These are phyloP conservation scores for Boletus huronensis DNA, from an alignment of 768 basidiomycete genomes.

Conservation along the genomic window DNA sequence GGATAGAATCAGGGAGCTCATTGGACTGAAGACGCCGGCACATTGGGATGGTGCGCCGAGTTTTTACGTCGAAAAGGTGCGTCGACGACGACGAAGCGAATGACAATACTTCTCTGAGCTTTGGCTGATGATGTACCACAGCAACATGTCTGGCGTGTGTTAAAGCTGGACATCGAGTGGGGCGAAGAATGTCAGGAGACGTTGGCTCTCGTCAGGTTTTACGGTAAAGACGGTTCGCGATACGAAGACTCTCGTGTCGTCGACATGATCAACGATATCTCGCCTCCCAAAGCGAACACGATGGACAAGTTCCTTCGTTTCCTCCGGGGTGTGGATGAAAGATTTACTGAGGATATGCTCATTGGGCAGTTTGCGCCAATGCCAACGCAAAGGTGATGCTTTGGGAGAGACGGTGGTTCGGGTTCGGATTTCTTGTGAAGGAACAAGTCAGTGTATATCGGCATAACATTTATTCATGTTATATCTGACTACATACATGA, in stretches of 20 bases:
- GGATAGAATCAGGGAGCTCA: conserved; percentile 44
- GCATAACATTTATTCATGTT: neutral
- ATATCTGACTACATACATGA: conserved; percentile 1
- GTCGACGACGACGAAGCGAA: conserved; percentile 10
- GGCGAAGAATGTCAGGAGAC: conserved; percentile 49
- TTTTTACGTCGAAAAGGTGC: conserved; percentile 45
- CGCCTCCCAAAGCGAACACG: conserved; percentile 42
- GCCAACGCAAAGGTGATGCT: neutral
- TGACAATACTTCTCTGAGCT: neutral
- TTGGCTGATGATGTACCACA: conserved; percentile 7
- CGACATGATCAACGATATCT: conserved; percentile 47
- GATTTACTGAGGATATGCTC: conserved; percentile 31
- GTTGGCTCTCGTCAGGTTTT: conserved; percentile 46
- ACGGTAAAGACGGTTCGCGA: conserved; percentile 53
- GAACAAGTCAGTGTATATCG: conserved; percentile 3
- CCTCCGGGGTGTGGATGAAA: conserved; percentile 46
- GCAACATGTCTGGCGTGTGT: conserved; percentile 50
- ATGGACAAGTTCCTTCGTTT: conserved; percentile 46
- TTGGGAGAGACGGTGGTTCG: neutral
- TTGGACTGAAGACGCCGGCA: conserved; percentile 42
- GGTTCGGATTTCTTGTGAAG: neutral
- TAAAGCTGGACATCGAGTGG: conserved; percentile 43
- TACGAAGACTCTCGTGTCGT: conserved; percentile 48
- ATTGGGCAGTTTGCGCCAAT: neutral
- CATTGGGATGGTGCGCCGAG: conserved; percentile 36